Base-by-base conservation (phyloP, 805 yeast species). In the Lachancea kluyveri region DNA sequence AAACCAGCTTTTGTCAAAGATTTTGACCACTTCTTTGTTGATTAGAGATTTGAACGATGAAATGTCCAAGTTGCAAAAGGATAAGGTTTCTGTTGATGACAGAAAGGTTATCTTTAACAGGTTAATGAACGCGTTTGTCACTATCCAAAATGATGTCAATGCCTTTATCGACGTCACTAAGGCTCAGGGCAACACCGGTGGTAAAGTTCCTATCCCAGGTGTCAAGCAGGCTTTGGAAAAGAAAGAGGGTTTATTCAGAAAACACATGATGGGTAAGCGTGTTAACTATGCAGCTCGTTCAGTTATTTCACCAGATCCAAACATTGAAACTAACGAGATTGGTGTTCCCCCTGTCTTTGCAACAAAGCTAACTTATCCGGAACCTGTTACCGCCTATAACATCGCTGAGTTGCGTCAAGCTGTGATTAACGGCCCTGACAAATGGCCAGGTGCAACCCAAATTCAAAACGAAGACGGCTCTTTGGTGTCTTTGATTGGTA, bases 211-310 rank as follows among this genome's bases (percentile, higher is more conserved):
- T 16, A 72, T 75, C 23, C 99, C 99, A 2, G 99, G 99, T 67
- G 77, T 92, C 51, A 92, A 92, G 59, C 98, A 92, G 68, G 94
- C 95, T 8, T 69, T 92, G 53, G 99, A 92, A 62, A 90, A 92
- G 77, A 92, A 92, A 59, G 99, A 92, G 64, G 99, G 99, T 57
- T 69, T 90, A 43, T 92, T 92, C 70, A 77, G 99, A 68, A 92
- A 90, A 59, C 95, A 92, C 56, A 92, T 92, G 98, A 92, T 92
- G 99, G 99, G 99, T 58, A 92, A 92, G 70, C 87, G 99, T 69
- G 99, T 92, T 39, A 94, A 92, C 60, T 90, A 85, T 54, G 96
- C 97, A 33, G 98, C 98, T 31, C 86, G 99, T 65, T 90, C 98
- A 7, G 99, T 92, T 50, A 92, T 92, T 63, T 88, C 97, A 5